phyloP scores from a whole-genome alignment of 2,329 filamentous ascomycete genomes.

The Alternaria sp. region DNA sequence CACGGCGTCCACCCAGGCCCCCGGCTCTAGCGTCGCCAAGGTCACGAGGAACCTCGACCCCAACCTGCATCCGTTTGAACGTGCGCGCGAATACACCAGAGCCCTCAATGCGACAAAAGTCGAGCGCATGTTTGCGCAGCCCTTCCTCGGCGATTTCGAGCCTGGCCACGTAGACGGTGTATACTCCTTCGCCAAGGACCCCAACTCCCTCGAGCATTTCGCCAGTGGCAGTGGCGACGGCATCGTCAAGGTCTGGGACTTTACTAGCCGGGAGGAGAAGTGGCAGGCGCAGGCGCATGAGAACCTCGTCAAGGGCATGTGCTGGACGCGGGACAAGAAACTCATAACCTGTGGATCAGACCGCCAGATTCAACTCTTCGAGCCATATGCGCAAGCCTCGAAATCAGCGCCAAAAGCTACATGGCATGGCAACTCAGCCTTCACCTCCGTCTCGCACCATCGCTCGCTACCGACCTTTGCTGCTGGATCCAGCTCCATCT shows the following conservation, averaged over 20 bases:
- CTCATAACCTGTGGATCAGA: slow-evolving; percentile 87
- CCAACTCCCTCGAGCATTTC: slow-evolving; percentile 54
- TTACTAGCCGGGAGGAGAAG: slow-evolving; percentile 73
- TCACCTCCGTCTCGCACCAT: slow-evolving; percentile 85
- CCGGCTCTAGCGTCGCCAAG: slow-evolving; percentile 69
- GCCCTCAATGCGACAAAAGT: slow-evolving; percentile 87
- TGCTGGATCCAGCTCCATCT: slow-evolving; percentile 76
- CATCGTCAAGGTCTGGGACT: slow-evolving; percentile 90
- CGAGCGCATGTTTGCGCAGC: slow-evolving; percentile 87
- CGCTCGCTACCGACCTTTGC: slow-evolving; percentile 80
- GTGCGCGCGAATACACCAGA: slow-evolving; percentile 82
- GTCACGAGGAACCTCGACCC: slow-evolving; percentile 78
- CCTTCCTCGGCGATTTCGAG: slow-evolving; percentile 86
- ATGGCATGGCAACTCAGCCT: slow-evolving; percentile 82
- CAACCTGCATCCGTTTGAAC: slow-evolving; percentile 86
- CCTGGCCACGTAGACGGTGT: slow-evolving; percentile 88
- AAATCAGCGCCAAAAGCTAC: slow-evolving; percentile 77
- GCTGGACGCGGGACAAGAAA: slow-evolving; percentile 86
- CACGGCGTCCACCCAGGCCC: slow-evolving; percentile 67
- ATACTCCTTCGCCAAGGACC: slow-evolving; percentile 57
- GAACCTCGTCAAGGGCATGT: slow-evolving; percentile 89
- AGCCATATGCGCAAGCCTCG: slow-evolving; percentile 77
- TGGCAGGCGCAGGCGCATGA: slow-evolving; percentile 86
- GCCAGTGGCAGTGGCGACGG: slow-evolving; percentile 69
- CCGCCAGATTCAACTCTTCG: slow-evolving; percentile 86